These are phyloP conservation scores for Raddia distichophylla DNA, from an alignment of 176 grass and related monocot species.

Conservation along the genomic window DNA sequence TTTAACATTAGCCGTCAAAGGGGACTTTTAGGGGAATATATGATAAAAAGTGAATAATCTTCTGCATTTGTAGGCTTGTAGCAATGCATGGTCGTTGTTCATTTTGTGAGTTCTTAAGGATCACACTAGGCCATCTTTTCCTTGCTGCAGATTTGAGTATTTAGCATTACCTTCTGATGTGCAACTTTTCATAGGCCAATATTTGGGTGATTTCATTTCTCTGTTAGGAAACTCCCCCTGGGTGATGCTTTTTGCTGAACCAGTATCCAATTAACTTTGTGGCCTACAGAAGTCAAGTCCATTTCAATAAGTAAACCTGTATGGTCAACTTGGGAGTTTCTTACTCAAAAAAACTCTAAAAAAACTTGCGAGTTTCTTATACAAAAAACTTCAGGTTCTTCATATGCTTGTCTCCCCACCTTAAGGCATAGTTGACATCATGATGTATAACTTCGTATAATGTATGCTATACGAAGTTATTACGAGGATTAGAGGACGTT, in stretches of 20 bases:
- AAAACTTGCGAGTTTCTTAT: background rate
- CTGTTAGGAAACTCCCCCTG: background rate
- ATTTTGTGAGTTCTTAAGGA: background rate
- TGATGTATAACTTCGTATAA: no score
- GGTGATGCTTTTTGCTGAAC: background rate
- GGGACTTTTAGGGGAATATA: background rate
- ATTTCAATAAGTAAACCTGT: conserved; percentile 18
- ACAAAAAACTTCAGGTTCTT: background rate
- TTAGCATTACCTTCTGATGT: background rate
- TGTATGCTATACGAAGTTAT: no score
- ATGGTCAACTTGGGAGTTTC: background rate
- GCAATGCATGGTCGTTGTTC: background rate
- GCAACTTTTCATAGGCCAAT: background rate
- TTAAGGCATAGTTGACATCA: conserved; percentile 17
- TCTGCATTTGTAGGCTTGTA: conserved; percentile 5
- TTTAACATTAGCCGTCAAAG: background rate
- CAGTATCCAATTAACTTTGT: background rate
- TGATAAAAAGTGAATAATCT: background rate
- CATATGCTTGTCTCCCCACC: background rate
- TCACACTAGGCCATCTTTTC: background rate
- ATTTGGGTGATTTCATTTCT: conserved; percentile 11
- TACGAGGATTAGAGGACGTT: no score
- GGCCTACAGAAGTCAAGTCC: background rate
- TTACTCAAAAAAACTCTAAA: background rate
- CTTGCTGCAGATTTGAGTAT: background rate